Evolutionary conservation across 306 rosid species (phyloP), one percentile per base, ranked within the genome.

Genomic region (Calophaca sinica): DNA sequence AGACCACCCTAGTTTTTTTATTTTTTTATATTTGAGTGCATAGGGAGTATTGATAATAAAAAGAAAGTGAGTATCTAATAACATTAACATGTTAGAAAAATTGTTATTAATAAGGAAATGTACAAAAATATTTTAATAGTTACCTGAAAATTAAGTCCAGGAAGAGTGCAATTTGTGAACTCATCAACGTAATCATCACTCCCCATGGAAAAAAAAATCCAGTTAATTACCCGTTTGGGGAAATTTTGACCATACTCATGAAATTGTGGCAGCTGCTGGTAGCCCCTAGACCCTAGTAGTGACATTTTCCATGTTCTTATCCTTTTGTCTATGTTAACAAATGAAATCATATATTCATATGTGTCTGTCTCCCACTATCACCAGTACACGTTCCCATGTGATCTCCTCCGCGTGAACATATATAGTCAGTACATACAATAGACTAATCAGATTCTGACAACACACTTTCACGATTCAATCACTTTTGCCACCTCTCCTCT

Each of bases 321-420:
- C 88, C 80, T 77, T 73, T 67, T 66, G 65, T 57, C 67, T 9
- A 9, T 57, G 26, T 73, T 33, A 60, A 7, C 62, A 20, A 63
- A 65, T 28, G 45, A 35, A 36, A 45, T 77, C 63, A 79, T 62
- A 9, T 61, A 35, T 42, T 63, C 78, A 64, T 66, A 74, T 50
- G 49, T 66, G 39, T 69, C 73, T 84, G 85, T 72, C 76, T 59
- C 75, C 83, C 87, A 81, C 82, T 83, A 78, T 80, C 75, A 29
- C 71, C 63, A 71, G 29, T 87, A 62, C 29, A 81, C 59, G 1
- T 20, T 42, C 28, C 69, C 72, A 31, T 52, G 72, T 60, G 80
- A 68, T 80, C 76, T 48, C 28, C 20, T 69, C 72, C 84, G 1
- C 26, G 26, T 20, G 26, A 20, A 20, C 26, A 20, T 20, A 20